These are phyloP conservation scores for Plantago major DNA, from an alignment of 257 asterid genomes.

Conservation along the genomic window DNA sequence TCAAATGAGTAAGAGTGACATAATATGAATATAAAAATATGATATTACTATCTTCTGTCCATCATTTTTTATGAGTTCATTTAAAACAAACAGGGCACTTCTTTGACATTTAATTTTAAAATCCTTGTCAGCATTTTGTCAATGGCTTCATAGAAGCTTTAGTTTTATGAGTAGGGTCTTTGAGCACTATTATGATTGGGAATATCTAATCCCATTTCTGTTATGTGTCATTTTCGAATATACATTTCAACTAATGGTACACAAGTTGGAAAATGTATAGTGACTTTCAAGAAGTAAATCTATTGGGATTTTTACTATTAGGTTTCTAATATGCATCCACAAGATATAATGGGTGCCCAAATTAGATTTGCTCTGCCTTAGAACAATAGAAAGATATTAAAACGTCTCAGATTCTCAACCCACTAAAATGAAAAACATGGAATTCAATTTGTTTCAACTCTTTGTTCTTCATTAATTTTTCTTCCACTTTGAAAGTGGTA, in stretches of 20 bases:
- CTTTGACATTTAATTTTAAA: conserved; percentile 1
- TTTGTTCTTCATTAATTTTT: no score
- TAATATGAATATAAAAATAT: no score
- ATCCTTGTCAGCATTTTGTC: not conserved
- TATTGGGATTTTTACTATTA: no score
- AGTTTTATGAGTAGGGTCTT: conserved; percentile 20
- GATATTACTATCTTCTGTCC: not conserved
- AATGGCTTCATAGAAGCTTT: conserved; percentile 10
- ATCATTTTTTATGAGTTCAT: not conserved
- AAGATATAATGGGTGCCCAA: no score
- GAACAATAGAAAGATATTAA: no score
- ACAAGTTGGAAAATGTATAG: not conserved
- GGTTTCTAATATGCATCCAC: no score
- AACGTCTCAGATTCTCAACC: no score
- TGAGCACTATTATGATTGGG: conserved; percentile 9
- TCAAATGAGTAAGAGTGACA: conserved; percentile 7
- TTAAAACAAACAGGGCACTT: not conserved
- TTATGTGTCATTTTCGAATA: conserved; percentile 20
- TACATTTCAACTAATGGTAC: not conserved
- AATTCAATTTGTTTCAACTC: no score
- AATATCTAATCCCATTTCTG: conserved; percentile 16
- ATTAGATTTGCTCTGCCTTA: no score
- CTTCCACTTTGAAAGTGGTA: no score
- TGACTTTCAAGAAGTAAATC: no score
- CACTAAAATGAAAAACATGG: no score